Evolutionary conservation across 2,329 filamentous ascomycete species (phyloP).

Genomic region (Penicillium sp.): DNA sequence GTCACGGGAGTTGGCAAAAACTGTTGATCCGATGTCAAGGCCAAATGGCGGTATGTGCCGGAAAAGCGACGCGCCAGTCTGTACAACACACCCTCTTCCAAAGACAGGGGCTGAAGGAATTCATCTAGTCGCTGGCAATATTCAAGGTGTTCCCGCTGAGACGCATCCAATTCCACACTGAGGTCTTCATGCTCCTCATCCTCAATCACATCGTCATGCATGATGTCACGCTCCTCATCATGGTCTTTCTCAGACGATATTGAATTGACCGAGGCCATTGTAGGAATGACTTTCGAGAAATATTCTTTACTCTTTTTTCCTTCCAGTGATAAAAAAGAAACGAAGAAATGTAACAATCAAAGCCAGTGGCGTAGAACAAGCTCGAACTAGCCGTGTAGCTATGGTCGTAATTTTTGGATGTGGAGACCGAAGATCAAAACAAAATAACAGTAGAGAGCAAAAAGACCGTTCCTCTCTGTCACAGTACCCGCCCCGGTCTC

Average conservation of each 20-base stretch:
- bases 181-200: constrained; percentile 38
- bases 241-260: constrained; percentile 25
- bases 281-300: not conserved
- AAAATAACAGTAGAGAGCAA: constrained; percentile 4
- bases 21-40: constrained; percentile 47
- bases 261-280: constrained; percentile 28
- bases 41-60: constrained; percentile 45
- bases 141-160: constrained; percentile 29
- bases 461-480: constrained; percentile 9
- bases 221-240: constrained; percentile 30
- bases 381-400: not conserved
- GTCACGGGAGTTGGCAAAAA: constrained; percentile 51
- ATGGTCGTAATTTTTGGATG: not conserved
- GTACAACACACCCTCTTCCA: constrained; percentile 47
- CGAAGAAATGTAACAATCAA: not conserved
- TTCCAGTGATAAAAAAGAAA: not conserved
- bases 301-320: not conserved
- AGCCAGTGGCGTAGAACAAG: not conserved
- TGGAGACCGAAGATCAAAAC: constrained; percentile 1
- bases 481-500: constrained; percentile 12
- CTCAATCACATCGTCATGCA: constrained; percentile 31
- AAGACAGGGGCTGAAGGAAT: constrained; percentile 42
- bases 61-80: constrained; percentile 48
- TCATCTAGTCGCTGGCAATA: constrained; percentile 39
- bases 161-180: constrained; percentile 29